Evolutionary conservation across 345 rosid species (phyloP), one percentile per base, ranked within the genome.

Genomic region (Acer negundo): DNA sequence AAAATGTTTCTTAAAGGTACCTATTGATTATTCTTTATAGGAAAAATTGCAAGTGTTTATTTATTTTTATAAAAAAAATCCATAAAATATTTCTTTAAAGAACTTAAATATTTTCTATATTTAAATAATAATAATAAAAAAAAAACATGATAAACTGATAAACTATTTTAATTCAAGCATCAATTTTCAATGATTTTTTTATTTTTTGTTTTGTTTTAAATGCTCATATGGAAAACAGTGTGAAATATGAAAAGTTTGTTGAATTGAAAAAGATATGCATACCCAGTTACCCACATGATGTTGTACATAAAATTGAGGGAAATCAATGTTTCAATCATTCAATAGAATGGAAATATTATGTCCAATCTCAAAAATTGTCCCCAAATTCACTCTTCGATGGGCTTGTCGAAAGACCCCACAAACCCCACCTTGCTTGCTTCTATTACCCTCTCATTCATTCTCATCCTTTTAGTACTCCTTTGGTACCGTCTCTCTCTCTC

Each of bases 351-450:
- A n/a, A 58, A 20, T 22, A n/a, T 7, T 20, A 59, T 20, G 12
- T 59, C 63, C 23, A 20, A 59, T 59, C 63, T 22, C 3, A 15
- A 59, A 59, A 59, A 59, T 59, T 59, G 63, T 56, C 62, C 62
- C 62, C 24, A 19, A 19, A 56, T 17, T 56, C 62, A 56, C 62
- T 56, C 62, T 19, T 56, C 2, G 7, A n/a, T 19, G 23, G n/a
- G 62, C 3, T 56, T 56, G 62, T 56, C 62, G 9, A 23, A 69
- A 67, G 42, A 69, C 64, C 77, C 83, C 83, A 55, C 75, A 44
- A n/a, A 23, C 20, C 11, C 49, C 66, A 71, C 17, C 38, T 35
- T 35, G 46, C 17, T 49, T 13, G 55, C 55, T 49, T 49, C 17
- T 49, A 49, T 13, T 11, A 0, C 16, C 6, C 16, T 6, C 76